Percentiles rank a stretch among this genome's conserved stretches.
Conservation (phyloP, 495 filamentous ascomycete species). For the Talaromyces thailandensis region DNA sequence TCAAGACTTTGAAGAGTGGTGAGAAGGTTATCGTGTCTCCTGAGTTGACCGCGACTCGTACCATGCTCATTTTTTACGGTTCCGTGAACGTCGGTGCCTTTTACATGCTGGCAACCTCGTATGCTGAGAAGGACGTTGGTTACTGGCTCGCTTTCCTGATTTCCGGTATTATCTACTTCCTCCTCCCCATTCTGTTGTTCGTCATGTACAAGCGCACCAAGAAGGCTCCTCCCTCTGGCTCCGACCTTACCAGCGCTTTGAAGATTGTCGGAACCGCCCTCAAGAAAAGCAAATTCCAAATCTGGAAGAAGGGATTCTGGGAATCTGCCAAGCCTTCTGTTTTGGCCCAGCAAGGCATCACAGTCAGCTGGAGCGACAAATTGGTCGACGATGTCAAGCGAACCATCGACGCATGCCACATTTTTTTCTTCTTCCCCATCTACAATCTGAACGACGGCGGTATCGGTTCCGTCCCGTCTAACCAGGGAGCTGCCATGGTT, state of each 20-base stretch:
- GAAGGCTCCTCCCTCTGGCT: conserved; percentile 41
- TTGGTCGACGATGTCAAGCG: conserved; percentile 39
- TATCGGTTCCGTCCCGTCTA: conserved; percentile 33
- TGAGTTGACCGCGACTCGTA: conserved; percentile 20
- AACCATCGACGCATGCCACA: conserved; percentile 40
- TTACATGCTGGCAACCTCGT: conserved; percentile 26
- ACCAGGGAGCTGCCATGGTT: conserved; percentile 51
- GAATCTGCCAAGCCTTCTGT: conserved; percentile 55
- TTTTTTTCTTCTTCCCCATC: conserved; percentile 47
- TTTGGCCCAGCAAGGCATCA: conserved; percentile 39
- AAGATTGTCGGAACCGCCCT: conserved; percentile 43
- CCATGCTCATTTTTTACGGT: conserved; percentile 29
- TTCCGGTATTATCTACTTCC: conserved; percentile 39
- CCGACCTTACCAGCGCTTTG: conserved; percentile 46
- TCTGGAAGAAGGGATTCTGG: conserved; percentile 52
- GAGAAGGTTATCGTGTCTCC: conserved; percentile 30
- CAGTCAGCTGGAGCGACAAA: conserved; percentile 37
- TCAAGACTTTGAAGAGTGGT: conserved; percentile 24
- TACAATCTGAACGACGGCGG: conserved; percentile 43
- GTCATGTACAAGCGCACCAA: conserved; percentile 37
- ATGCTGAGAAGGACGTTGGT: conserved; percentile 30
- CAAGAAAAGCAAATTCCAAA: conserved; percentile 43
- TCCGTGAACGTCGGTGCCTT: conserved; percentile 32
- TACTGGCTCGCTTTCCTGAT: conserved; percentile 29
- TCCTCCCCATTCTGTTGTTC: conserved; percentile 42